phyloP scores from a whole-genome alignment of 75 land plant genomes.

The Selaginella tamariscina region DNA sequence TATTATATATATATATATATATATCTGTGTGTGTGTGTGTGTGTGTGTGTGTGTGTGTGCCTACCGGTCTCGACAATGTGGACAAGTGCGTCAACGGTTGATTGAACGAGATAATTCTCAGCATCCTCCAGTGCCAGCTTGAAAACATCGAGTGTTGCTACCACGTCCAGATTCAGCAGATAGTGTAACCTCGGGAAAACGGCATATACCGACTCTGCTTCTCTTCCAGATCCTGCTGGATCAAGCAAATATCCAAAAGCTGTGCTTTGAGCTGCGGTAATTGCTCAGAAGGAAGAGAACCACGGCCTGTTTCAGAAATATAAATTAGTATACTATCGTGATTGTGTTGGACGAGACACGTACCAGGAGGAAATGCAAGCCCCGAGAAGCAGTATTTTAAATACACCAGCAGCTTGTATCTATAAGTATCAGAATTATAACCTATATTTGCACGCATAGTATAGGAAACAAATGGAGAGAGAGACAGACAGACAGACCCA shows the following conservation, averaged over 20 bases:
- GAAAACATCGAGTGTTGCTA: slow-evolving; percentile 81
- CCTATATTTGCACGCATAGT: not conserved
- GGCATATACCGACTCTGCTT: slow-evolving; percentile 21
- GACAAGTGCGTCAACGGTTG: slow-evolving; percentile 41
- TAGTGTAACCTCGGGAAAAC: slow-evolving; percentile 48
- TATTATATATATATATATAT: too few species aligned
- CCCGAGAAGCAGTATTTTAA: slow-evolving; percentile 89
- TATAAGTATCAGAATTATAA: slow-evolving; percentile 19
- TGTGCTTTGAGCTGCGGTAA: slow-evolving; percentile 55
- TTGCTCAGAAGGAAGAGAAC: slow-evolving; percentile 46
- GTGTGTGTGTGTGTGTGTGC: too few species aligned
- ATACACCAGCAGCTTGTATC: slow-evolving; percentile 92
- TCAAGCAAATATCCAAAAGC: slow-evolving; percentile 69
- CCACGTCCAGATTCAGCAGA: slow-evolving; percentile 67
- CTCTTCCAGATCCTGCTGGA: slow-evolving; percentile 22
- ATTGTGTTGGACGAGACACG: slow-evolving; percentile 1
- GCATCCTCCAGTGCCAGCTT: slow-evolving; percentile 44
- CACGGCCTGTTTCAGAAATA: slow-evolving; percentile 55
- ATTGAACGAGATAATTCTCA: slow-evolving; percentile 32
- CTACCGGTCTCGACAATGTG: slow-evolving; percentile 34
- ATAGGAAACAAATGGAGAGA: too few species aligned
- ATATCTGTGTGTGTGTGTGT: too few species aligned
- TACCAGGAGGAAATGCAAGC: slow-evolving; percentile 97
- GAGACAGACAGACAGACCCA: slow-evolving; percentile 42
- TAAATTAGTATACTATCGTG: not conserved